Evolutionary conservation across 805 yeast species (phyloP).

Genomic region (Candida sonorensis): DNA sequence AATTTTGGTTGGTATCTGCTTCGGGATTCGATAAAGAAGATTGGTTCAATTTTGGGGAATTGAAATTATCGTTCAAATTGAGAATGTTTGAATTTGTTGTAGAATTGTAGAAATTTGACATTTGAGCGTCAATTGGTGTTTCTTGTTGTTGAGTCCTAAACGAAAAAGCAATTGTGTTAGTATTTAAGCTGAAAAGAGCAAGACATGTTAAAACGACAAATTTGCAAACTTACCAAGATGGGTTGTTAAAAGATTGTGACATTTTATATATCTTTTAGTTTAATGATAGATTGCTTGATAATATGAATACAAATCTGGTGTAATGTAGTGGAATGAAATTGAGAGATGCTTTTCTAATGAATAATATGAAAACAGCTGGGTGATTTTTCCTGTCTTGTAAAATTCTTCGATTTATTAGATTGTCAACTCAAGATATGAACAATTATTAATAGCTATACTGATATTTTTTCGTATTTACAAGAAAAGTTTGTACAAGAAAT

Average conservation of each 20-base stretch:
- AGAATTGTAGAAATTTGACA: conserved; percentile 4
- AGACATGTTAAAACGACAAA: background rate
- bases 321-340: too few relatives aligned
- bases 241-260: conserved; percentile 1
- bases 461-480: too few relatives aligned
- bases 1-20: conserved; percentile 26
- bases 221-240: conserved; percentile 1
- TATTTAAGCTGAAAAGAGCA: background rate
- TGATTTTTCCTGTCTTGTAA: too few relatives aligned
- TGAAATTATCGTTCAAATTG: conserved; percentile 1
- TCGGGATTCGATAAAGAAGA: background rate
- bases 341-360: too few relatives aligned
- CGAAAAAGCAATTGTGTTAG: background rate
- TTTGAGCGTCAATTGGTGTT: conserved; percentile 3
- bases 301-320: too few relatives aligned
- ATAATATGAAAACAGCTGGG: too few relatives aligned
- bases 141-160: conserved; percentile 3
- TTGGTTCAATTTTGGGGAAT: background rate
- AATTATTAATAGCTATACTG: too few relatives aligned
- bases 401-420: too few relatives aligned
- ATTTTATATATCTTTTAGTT: too few relatives aligned
- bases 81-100: conserved; percentile 1
- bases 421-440: too few relatives aligned
- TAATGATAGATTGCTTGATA: too few relatives aligned
- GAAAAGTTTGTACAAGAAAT: too few relatives aligned